Conservation (phyloP, 441 rosid genomes). For the Omphalea diandra region DNA sequence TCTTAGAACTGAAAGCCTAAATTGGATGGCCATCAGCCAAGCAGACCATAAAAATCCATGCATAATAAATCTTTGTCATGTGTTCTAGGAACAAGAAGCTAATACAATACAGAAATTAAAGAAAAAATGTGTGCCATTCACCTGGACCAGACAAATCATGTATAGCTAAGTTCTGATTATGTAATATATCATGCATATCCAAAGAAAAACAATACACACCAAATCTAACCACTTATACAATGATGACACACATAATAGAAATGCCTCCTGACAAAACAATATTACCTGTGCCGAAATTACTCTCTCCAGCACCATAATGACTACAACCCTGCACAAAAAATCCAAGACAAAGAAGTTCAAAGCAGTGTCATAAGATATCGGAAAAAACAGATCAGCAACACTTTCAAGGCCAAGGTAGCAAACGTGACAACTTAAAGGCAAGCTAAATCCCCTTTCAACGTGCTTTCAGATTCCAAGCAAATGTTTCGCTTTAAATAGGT, state of each 20-base stretch:
- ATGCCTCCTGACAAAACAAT: conserved; percentile 10
- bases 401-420: background rate
- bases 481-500: background rate
- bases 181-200: background rate
- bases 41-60: background rate
- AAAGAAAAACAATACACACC: conserved; percentile 11
- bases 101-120: background rate
- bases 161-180: background rate
- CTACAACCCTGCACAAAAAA: conserved; percentile 76
- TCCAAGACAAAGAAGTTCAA: conserved; percentile 10
- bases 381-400: conserved; percentile 1
- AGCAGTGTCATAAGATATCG: background rate
- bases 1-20: background rate
- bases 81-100: background rate
- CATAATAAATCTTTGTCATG: background rate
- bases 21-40: background rate
- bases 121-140: background rate
- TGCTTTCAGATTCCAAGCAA: background rate
- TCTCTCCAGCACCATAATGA: conserved; percentile 58
- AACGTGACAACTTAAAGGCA: background rate
- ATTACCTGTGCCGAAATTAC: conserved; percentile 66
- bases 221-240: background rate
- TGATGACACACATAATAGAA: background rate
- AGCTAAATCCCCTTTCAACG: background rate
- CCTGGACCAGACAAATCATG: background rate